Evolutionary conservation across 83 land plant species (phyloP), one percentile per base, ranked within the genome.

Genomic region (Isoetes engelmannii): DNA sequence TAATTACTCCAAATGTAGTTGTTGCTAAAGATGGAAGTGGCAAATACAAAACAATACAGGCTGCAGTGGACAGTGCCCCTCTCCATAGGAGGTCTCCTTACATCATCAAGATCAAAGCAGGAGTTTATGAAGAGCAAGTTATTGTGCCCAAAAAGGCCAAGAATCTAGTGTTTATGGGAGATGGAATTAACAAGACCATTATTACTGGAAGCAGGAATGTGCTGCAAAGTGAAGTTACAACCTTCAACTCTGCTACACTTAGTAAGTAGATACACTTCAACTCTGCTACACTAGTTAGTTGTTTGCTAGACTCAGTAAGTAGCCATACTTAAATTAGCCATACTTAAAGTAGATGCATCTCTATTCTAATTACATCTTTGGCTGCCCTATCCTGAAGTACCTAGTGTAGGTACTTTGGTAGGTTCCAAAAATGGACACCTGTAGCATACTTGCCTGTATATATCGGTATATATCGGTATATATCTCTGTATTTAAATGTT

Each of bases 11-110:
- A 7, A 68, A 45, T 37, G 50, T 68, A 20, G 47, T 67, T 7
- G 79, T 77, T 41, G 71, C 77, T 18, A 28, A 67, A 45, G 77
- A 77, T 46, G 77, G 77, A 21, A 43, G 75, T 0, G 79, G 77
- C 13, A 8, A 56, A 41, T 77, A 4, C 71, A 72, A 18, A 19
- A 57, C 70, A 4, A 72, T 77, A 5, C 77, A 65, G 63, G 78
- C 53, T 4, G 79, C 79, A 6, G 71, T 77, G 8, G 46, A 49
- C 50, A 62, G 53, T 13, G 57, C 68, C 21, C 79, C 78, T 19
- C 7, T 12, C 9, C 41, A 37, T 44, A 76, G 63, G 57, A 8
- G 7, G 4, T 5, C 5, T 8, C 65, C 75, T 9, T 64, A 63
- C 20, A 69, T 77, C 47, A 66, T 77, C 44, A 58, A 72, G 28